Evolutionary conservation across 2,329 filamentous ascomycete species (phyloP).

Genomic region (Dothistroma septosporum): DNA sequence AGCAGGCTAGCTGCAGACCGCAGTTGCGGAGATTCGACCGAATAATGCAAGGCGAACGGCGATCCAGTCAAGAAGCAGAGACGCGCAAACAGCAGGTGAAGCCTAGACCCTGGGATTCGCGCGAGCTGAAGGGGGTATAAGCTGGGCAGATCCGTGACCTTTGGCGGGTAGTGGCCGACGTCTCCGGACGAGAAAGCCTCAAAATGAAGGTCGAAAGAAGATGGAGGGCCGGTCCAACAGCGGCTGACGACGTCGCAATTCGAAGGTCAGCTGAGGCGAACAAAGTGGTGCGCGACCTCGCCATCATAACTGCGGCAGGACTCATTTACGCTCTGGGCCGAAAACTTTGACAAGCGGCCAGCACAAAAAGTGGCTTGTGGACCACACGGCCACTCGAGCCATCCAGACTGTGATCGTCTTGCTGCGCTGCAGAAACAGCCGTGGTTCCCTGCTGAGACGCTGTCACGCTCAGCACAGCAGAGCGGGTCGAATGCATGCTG

Average conservation of each 20-base stretch:
- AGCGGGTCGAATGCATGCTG: slow-evolving; percentile 18
- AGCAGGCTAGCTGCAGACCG: slow-evolving; percentile 20
- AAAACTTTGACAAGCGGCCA: slow-evolving; percentile 12
- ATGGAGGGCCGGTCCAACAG: background rate
- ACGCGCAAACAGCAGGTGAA: slow-evolving; percentile 12
- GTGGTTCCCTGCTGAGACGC: slow-evolving; percentile 4
- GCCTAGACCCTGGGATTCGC: slow-evolving; percentile 11
- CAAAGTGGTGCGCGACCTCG: background rate
- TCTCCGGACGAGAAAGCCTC: background rate
- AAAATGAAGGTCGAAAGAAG: background rate
- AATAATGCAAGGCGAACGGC: slow-evolving; percentile 19
- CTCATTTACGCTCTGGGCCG: background rate
- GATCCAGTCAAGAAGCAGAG: slow-evolving; percentile 18
- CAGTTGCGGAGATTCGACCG: slow-evolving; percentile 22
- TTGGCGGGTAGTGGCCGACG: slow-evolving; percentile 1
- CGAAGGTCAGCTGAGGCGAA: background rate
- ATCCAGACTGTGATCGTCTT: slow-evolving; percentile 11
- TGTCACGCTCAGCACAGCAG: slow-evolving; percentile 14
- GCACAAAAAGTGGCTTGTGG: slow-evolving; percentile 14
- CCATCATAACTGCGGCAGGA: slow-evolving; percentile 12
- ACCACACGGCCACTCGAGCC: slow-evolving; percentile 11
- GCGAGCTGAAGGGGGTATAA: slow-evolving; percentile 19
- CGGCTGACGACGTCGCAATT: slow-evolving; percentile 2
- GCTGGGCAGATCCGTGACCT: slow-evolving; percentile 12
- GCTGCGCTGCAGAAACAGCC: slow-evolving; percentile 11